A percentile compares a stretch with the other conserved stretches of the same genome.
phyloP scores from a whole-genome alignment of 2,329 filamentous ascomycete genomes.

The Fonsecaea multimorphosa region DNA sequence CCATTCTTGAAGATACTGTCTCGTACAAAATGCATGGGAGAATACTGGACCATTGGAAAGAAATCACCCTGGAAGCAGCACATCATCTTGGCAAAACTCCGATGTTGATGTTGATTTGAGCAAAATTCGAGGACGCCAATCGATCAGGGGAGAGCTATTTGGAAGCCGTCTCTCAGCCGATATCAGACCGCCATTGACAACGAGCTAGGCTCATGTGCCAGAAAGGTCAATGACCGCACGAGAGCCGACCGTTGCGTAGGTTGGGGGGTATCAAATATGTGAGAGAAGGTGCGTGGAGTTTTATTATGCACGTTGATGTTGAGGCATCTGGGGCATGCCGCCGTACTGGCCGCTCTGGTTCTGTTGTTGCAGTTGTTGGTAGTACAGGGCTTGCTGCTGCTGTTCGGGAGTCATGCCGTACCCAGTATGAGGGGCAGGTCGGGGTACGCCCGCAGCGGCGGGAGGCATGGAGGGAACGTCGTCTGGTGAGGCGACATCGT shows the following conservation, averaged over 20 bases:
- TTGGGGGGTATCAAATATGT: slow-evolving; percentile 32
- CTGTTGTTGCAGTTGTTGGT: slow-evolving; percentile 79
- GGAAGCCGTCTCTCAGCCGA: slow-evolving; percentile 1
- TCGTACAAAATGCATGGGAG: slow-evolving; percentile 20
- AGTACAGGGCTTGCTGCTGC: slow-evolving; percentile 80
- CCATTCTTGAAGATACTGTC: slow-evolving; percentile 8
- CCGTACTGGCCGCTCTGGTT: slow-evolving; percentile 72
- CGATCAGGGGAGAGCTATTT: slow-evolving; percentile 11
- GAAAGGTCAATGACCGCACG: slow-evolving; percentile 7
- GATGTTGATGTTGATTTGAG: slow-evolving; percentile 15
- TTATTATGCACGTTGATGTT: slow-evolving; percentile 69
- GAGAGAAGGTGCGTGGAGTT: slow-evolving; percentile 2
- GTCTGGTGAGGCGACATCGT: slow-evolving; percentile 87
- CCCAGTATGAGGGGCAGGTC: slow-evolving; percentile 66
- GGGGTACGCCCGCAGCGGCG: slow-evolving; percentile 69
- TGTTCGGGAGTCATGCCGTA: slow-evolving; percentile 67
- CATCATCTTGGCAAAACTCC: slow-evolving; percentile 19
- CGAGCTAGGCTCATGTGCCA: slow-evolving; percentile 6
- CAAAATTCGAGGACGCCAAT: slow-evolving; percentile 24
- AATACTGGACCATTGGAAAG: slow-evolving; percentile 9
- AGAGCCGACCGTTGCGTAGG: slow-evolving; percentile 16
- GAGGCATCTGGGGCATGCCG: slow-evolving; percentile 79
- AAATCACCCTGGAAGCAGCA: slow-evolving; percentile 21
- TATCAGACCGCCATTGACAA: slow-evolving; percentile 12
- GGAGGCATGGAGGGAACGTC: slow-evolving; percentile 81